Evolutionary conservation across 139 green algal species (phyloP), one percentile per base, ranked within the genome.

Genomic region (Micractinium sp.): DNA sequence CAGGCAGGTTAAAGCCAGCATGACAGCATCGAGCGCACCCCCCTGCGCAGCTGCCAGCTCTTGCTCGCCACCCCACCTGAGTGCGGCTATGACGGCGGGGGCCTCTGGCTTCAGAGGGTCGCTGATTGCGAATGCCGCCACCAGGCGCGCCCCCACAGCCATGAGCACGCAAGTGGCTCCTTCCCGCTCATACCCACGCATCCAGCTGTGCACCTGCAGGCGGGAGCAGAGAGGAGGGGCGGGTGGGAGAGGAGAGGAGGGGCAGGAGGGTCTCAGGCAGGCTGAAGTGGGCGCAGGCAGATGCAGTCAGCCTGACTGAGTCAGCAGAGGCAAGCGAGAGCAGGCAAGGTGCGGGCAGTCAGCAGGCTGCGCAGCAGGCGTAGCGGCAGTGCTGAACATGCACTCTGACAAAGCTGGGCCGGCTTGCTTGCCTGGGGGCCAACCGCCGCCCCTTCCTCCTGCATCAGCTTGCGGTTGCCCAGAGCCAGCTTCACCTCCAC

Each of bases 31-130:
- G 9, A 56, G 47, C 47, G 47, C 47, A 56, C 7, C 47, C 5
- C 47, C 47, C 47, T 9, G 9, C 47, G 9, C 47, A 5, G 5
- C 9, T 5, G 47, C 47, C 47, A 56, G 7, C 47, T 56, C 7
- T n/a, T n/a, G n/a, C n/a, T n/a, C n/a, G n/a, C n/a, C n/a, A 27
- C n/a, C 90, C 25, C 53, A 53, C 27, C 88, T 82, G 79, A 98
- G 86, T 61, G 90, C 92, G 0, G 93, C 91, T 19, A 99, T 93
- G 76, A 99, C 97, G 3, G 92, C 94, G 4, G 86, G 66, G 5
- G 98, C 97, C 92, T 99, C 98, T 0, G 96, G 95, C 91, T 98
- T 99, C 35, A 99, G 74, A 1, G 95, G 95, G 92, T 99, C 97
- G 0, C 92, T 88, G 35, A 99, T 90, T 20, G 93, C 93, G n/a